Conservation (phyloP, 1,284 basidiomycete species). For the Fomitopsis schrenkii region DNA sequence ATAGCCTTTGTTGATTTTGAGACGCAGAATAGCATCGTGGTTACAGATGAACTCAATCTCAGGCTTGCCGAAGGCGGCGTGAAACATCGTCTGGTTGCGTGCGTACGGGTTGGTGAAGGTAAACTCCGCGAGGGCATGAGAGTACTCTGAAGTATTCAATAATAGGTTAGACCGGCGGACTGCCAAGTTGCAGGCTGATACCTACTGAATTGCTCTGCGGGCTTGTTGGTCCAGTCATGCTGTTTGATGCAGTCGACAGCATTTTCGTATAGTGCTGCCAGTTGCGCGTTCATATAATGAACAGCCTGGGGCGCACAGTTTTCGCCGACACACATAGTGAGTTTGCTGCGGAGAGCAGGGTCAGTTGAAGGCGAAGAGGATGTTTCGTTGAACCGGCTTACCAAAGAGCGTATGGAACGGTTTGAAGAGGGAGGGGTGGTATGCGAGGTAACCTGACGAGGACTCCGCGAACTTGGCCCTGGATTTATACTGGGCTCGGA, state of each 20-base stretch:
- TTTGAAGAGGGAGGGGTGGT: neutral
- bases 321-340: conserved; percentile 28
- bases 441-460: neutral
- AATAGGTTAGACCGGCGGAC: neutral
- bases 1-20: conserved; percentile 22
- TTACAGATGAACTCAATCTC: conserved; percentile 26
- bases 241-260: conserved; percentile 21
- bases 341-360: neutral
- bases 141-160: conserved; percentile 8
- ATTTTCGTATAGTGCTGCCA: conserved; percentile 24
- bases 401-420: neutral
- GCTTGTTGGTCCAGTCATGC: conserved; percentile 15
- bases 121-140: conserved; percentile 20
- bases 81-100: conserved; percentile 16
- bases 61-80: conserved; percentile 21
- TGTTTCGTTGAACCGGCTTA: neutral
- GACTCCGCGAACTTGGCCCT: neutral
- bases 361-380: neutral
- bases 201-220: conserved; percentile 10
- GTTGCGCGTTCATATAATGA: conserved; percentile 30
- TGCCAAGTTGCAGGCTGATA: neutral
- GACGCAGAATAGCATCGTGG: conserved; percentile 22
- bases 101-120: conserved; percentile 10
- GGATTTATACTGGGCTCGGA: neutral
- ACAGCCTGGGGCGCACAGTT: conserved; percentile 25